A percentile compares a stretch with the other conserved stretches of the same genome.
These are phyloP conservation scores for Cutaneotrichosporon cavernicola DNA, from an alignment of 1,284 basidiomycete species.

Conservation along the genomic window DNA sequence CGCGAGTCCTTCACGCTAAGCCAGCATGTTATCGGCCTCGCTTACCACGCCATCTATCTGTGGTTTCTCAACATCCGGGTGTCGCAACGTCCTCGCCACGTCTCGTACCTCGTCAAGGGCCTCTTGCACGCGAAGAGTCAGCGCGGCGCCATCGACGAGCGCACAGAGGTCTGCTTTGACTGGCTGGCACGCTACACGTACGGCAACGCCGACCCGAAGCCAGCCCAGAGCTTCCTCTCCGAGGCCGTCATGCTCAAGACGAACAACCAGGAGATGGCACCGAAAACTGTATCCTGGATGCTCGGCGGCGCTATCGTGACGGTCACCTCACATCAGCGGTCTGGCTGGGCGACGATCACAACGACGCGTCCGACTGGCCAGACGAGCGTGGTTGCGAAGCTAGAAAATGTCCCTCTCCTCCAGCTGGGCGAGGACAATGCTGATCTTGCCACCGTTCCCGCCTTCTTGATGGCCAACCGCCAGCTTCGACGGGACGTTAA, in stretches of 20 bases:
- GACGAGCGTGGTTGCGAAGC: constrained; percentile 75
- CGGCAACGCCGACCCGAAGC: constrained; percentile 87
- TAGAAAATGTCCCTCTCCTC: constrained; percentile 86
- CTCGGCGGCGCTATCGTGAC: constrained; percentile 84
- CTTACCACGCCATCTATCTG: constrained; percentile 87
- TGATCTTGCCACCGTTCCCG: constrained; percentile 67
- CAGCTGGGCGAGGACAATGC: constrained; percentile 77
- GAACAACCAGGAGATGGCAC: constrained; percentile 29
- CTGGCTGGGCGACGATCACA: constrained; percentile 87
- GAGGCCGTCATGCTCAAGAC: constrained; percentile 58
- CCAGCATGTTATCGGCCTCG: constrained; percentile 91
- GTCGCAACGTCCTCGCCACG: constrained; percentile 76
- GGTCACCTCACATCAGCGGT: constrained; percentile 68
- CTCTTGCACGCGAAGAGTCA: constrained; percentile 84
- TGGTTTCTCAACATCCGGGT: constrained; percentile 93
- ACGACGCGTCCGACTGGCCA: constrained; percentile 87
- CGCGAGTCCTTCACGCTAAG: constrained; percentile 79
- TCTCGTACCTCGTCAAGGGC: constrained; percentile 83
- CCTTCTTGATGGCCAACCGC: constrained; percentile 70
- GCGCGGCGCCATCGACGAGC: constrained; percentile 73
- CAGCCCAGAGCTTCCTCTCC: constrained; percentile 74
- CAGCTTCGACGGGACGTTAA: constrained; percentile 40
- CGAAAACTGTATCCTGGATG: constrained; percentile 73
- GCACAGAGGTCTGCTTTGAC: constrained; percentile 95
- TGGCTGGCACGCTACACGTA: constrained; percentile 96